These are phyloP conservation scores for Colletotrichum plurivorum DNA, from an alignment of 2,329 filamentous ascomycete genomes.

Conservation along the genomic window DNA sequence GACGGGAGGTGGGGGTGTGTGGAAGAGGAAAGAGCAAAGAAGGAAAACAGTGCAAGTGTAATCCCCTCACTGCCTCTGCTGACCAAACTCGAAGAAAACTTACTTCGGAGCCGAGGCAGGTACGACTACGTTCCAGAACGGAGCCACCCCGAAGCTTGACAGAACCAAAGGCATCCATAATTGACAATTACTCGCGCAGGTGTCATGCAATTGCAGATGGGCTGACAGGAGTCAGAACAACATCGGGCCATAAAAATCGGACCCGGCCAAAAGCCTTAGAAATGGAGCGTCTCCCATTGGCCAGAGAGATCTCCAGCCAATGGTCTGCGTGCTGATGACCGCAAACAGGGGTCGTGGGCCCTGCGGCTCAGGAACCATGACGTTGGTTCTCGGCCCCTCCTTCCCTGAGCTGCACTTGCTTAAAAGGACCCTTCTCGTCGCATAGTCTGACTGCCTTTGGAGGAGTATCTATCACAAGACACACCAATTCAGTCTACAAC, in stretches of 20 bases:
- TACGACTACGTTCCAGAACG: too few species aligned
- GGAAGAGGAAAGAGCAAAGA: too few species aligned
- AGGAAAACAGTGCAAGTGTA: too few species aligned
- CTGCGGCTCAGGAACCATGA: conserved; percentile 31
- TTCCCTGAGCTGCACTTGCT: conserved; percentile 34
- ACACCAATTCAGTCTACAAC: background rate
- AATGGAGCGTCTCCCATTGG: conserved; percentile 13
- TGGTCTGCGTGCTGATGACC: conserved; percentile 20
- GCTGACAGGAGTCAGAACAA: conserved; percentile 18
- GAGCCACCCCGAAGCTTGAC: background rate
- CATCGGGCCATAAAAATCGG: conserved; percentile 16
- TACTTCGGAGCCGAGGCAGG: too few species aligned
- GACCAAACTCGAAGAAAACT: too few species aligned
- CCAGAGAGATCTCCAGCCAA: conserved; percentile 27
- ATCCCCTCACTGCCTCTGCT: too few species aligned
- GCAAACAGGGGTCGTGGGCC: conserved; percentile 9
- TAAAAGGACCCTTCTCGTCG: conserved; percentile 32
- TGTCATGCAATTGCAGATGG: conserved; percentile 30
- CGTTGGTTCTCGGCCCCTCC: conserved; percentile 35
- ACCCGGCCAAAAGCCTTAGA: conserved; percentile 3
- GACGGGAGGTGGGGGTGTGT: too few species aligned
- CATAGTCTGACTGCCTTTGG: background rate
- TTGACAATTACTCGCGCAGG: conserved; percentile 15
- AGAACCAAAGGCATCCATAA: background rate
- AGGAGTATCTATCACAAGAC: background rate